These are phyloP conservation scores for Rauvolfia tetraphylla DNA, from an alignment of 257 asterid species.

Conservation along the genomic window DNA sequence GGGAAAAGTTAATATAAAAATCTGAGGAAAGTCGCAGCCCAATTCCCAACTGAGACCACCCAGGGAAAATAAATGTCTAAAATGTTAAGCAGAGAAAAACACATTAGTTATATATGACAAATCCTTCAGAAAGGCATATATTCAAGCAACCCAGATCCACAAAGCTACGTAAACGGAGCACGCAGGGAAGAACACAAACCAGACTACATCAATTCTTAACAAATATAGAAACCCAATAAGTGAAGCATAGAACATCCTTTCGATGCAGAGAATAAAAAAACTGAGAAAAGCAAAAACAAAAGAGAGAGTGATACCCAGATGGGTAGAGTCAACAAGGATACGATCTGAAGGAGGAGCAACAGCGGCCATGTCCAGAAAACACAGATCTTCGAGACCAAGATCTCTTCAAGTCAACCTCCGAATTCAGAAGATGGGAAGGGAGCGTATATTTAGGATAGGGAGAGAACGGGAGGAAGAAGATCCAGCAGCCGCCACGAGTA, in stretches of 20 bases:
- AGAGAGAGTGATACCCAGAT: neutral
- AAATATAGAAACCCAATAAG: neutral
- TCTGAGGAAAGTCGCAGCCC: neutral
- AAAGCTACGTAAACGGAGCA: neutral
- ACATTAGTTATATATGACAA: neutral
- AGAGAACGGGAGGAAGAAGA: conserved; percentile 21
- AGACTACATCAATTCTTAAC: neutral
- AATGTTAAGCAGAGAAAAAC: no score
- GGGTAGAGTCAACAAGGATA: conserved; percentile 28
- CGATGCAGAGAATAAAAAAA: neutral
- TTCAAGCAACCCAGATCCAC: neutral
- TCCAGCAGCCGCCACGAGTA: conserved; percentile 41
- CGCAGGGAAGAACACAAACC: neutral
- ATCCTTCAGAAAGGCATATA: neutral
- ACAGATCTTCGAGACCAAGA: conserved; percentile 8
- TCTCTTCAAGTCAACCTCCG: neutral
- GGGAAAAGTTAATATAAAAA: neutral
- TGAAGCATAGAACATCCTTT: neutral
- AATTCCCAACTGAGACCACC: neutral
- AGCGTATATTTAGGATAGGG: conserved; percentile 6
- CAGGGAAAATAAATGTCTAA: no score
- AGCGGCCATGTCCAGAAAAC: conserved; percentile 28
- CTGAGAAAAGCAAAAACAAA: conserved; percentile 2
- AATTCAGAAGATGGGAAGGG: conserved; percentile 7
- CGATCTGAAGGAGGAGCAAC: conserved; percentile 36